phyloP scores from a whole-genome alignment of 352 stramenopile genomes.

The Proteromonas lacertae region DNA sequence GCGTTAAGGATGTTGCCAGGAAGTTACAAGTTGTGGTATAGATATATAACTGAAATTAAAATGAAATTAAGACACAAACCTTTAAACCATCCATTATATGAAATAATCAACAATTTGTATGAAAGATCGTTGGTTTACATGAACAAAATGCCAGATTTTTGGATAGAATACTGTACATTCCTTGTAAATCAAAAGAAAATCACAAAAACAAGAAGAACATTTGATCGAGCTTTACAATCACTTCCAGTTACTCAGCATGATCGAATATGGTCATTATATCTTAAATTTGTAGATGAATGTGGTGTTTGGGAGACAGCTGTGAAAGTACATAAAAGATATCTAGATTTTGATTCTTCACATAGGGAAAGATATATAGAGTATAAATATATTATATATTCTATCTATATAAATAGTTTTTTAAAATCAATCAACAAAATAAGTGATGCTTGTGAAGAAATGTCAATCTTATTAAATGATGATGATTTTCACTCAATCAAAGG shows the following conservation, averaged over 20 bases:
- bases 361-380: constrained; percentile 16
- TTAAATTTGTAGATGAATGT: constrained; percentile 39
- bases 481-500: constrained; percentile 12
- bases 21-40: constrained; percentile 76
- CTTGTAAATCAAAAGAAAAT: constrained; percentile 20
- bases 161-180: constrained; percentile 33
- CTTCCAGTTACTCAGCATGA: constrained; percentile 89
- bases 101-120: constrained; percentile 11
- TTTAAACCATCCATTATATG: constrained; percentile 3
- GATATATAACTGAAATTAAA: constrained; percentile 10
- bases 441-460: constrained; percentile 37
- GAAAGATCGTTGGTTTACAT: constrained; percentile 25
- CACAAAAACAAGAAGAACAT: constrained; percentile 34
- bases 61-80: constrained; percentile 4
- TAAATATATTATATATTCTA: too few relatives aligned
- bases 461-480: constrained; percentile 28
- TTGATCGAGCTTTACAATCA: constrained; percentile 66
- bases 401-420: too few relatives aligned
- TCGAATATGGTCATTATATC: constrained; percentile 54
- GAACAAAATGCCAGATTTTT: constrained; percentile 48
- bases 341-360: constrained; percentile 17
- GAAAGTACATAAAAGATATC: constrained; percentile 37
- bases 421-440: constrained; percentile 24
- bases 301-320: constrained; percentile 32
- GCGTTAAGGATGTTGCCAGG: constrained; percentile 22